phyloP scores from a whole-genome alignment of 148 eudicot species.

The Spergularia marina region DNA sequence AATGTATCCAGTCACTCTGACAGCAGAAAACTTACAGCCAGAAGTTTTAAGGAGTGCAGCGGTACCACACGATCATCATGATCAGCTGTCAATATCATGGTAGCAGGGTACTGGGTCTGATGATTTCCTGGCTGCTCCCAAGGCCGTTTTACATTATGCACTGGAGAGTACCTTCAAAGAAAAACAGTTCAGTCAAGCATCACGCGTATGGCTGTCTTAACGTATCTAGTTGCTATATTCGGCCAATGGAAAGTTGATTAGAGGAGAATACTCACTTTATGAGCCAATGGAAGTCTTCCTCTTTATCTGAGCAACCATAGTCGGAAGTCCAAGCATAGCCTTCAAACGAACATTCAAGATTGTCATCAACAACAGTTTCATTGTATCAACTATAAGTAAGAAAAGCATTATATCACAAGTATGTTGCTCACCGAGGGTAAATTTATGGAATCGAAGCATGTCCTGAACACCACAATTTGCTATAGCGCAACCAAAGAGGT shows the following conservation, averaged over 20 bases:
- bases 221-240: too few relatives aligned
- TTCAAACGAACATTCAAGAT: constrained; percentile 21
- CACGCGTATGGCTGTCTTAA: too few relatives aligned
- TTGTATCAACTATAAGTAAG: constrained; percentile 1
- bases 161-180: too few relatives aligned
- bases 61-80: constrained; percentile 98
- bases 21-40: constrained; percentile 70
- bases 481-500: constrained; percentile 92
- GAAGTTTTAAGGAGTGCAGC: constrained; percentile 74
- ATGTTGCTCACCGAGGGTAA: constrained; percentile 76
- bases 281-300: constrained; percentile 86
- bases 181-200: too few relatives aligned
- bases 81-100: constrained; percentile 93
- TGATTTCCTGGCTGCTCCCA: constrained; percentile 66
- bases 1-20: too few relatives aligned
- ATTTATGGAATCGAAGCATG: constrained; percentile 93
- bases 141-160: constrained; percentile 89
- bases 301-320: constrained; percentile 88
- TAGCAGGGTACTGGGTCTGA: constrained; percentile 69
- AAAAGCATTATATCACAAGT: neutral
- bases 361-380: constrained; percentile 16
- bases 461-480: constrained; percentile 99
- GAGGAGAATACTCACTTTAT: constrained; percentile 58
- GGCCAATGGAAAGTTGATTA: too few relatives aligned
- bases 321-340: constrained; percentile 97